Percentiles rank a stretch among this genome's conserved stretches.
phyloP scores from a whole-genome alignment of 2,329 filamentous ascomycete species.

The Aspergillus versicolor region DNA sequence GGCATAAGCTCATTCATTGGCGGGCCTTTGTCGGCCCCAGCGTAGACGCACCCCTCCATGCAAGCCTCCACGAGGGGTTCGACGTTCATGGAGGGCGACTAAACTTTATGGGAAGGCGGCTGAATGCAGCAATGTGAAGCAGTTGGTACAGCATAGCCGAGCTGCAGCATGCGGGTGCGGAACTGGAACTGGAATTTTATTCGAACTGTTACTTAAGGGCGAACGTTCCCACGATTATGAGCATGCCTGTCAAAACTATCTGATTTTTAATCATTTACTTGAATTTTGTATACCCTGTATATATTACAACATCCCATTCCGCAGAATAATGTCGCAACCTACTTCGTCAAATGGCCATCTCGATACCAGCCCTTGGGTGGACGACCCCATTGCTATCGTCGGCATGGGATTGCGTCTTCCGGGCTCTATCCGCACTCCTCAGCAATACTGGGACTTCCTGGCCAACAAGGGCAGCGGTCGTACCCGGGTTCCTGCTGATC shows the following conservation, averaged over 20 bases:
- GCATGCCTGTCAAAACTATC: not conserved
- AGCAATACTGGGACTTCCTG: conserved; percentile 25
- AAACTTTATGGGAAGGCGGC: not conserved
- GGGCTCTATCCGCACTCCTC: conserved; percentile 16
- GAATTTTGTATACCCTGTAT: not conserved
- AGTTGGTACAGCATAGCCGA: not conserved
- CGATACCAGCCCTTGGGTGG: not conserved
- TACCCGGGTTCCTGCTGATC: conserved; percentile 20
- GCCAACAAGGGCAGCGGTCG: conserved; percentile 17
- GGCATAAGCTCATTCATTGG: not conserved
- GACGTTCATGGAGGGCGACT: not conserved
- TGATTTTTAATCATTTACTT: not conserved
- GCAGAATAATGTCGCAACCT: not conserved
- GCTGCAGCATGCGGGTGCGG: not conserved
- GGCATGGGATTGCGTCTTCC: conserved; percentile 20
- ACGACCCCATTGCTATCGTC: conserved; percentile 11
- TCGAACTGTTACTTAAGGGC: not conserved
- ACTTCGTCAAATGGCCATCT: not conserved
- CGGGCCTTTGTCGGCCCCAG: not conserved
- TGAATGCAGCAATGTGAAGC: not conserved
- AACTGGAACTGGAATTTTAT: not conserved
- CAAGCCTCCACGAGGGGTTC: not conserved
- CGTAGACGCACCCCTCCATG: not conserved
- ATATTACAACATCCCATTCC: not conserved
- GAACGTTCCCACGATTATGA: not conserved